Base-by-base conservation (phyloP, 2,329 filamentous ascomycete species). In the Botrytis galanthina region DNA sequence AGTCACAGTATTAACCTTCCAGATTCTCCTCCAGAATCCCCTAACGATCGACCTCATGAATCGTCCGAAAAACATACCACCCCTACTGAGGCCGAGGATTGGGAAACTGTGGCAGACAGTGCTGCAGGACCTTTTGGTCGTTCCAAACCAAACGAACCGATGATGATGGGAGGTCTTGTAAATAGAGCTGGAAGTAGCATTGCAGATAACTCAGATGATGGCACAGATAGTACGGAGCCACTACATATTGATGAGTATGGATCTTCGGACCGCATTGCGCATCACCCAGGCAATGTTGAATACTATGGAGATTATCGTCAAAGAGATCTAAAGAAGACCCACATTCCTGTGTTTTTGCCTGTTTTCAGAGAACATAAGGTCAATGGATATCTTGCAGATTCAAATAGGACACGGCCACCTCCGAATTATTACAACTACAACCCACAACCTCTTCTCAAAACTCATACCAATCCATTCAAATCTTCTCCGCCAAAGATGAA, bases 71-170 rank as follows among this genome's bases (percentile, higher is more conserved):
- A 63, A 63, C 59, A 39, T 39, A 39, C 22, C 26, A 60, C 62
- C 9, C 48, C 54, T 14, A 73, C 64, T 9, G 70, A 75, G 44
- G 77, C 78, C 67, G 75, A 78, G 63, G 80, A 81, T 70, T 81
- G 80, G 80, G 79, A 80, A 68, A 81, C 80, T 8, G 77, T 81
- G 22, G 77, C 73, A 37, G 78, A 79, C 16, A 80, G 78, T 61
- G 73, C 63, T 18, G 44, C 61, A 37, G 75, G 74, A 22, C 39
- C 57, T 44, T 73, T 70, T 18, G 29, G 48, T 29, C 57, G 73
- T n/a, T 48, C 51, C 20, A 73, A 48, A 22, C 72, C 68, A n/a
- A 57, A 75, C 20, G 68, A 59, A n/a, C 42, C 62, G 29, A 71
- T 75, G 48, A 62, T 77, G 67, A 73, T 73, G 60, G 75, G 74